Evolutionary conservation across 164 flowering plant genomes (phyloP).

Genomic region (Vitis cinerea): DNA sequence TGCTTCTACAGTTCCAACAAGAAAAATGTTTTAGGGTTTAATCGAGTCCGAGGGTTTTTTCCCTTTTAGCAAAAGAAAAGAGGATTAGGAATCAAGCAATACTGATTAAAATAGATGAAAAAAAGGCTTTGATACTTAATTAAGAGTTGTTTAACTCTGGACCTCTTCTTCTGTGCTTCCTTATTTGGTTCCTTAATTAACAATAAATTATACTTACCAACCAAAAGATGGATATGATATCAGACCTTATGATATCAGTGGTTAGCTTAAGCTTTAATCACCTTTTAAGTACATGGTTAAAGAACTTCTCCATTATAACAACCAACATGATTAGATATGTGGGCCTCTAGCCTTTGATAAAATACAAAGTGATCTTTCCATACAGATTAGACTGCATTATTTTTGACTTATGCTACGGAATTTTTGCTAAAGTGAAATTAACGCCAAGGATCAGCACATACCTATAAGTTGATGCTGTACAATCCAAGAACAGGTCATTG

Average conservation of each 20-base stretch:
- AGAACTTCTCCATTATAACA: constrained; percentile 22
- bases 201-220: constrained; percentile 6
- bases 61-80: not conserved
- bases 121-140: not conserved
- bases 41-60: no score
- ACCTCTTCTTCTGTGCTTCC: not conserved
- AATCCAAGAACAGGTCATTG: no score
- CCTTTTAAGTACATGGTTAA: constrained; percentile 24
- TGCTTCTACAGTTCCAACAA: not conserved
- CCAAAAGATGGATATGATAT: not conserved
- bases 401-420: constrained; percentile 2
- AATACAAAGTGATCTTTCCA: constrained; percentile 18
- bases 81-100: not conserved
- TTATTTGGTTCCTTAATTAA: not conserved
- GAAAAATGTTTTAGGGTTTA: no score
- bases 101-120: no score
- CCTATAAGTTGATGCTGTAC: no score
- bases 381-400: constrained; percentile 13
- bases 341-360: constrained; percentile 26
- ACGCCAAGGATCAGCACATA: not conserved
- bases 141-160: not conserved
- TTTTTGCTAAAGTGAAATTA: not conserved
- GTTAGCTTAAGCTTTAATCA: constrained; percentile 18
- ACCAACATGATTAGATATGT: constrained; percentile 41
- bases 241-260: not conserved